A percentile compares a stretch with the other conserved stretches of the same genome.
Conservation (phyloP, 257 asterid species). For the Salvia rosmarinus region DNA sequence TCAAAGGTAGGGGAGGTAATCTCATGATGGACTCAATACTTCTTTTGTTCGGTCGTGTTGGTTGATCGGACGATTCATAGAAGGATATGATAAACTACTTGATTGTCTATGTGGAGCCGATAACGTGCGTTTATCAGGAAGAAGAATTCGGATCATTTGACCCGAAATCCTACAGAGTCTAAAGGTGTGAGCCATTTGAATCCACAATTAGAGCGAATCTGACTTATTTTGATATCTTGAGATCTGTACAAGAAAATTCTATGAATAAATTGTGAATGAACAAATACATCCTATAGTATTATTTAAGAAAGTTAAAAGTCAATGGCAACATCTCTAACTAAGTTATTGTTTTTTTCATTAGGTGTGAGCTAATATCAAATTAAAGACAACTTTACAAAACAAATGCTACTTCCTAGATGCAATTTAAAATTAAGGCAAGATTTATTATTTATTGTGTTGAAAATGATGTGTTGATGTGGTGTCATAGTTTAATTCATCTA, state of each 20-base stretch:
- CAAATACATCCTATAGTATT: background rate
- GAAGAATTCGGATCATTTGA: too few species aligned
- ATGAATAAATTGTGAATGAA: too few species aligned
- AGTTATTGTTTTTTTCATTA: background rate
- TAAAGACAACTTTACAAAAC: background rate
- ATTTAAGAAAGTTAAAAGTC: background rate
- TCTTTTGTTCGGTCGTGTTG: too few species aligned
- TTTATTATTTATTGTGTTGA: background rate
- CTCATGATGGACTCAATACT: constrained; percentile 48
- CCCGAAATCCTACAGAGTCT: too few species aligned
- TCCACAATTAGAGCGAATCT: too few species aligned
- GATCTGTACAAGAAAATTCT: too few species aligned
- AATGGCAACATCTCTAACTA: background rate
- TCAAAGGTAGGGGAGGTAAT: constrained; percentile 37
- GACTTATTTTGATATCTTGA: too few species aligned
- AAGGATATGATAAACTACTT: too few species aligned
- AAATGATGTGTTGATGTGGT: background rate
- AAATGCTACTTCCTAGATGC: background rate
- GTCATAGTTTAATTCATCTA: background rate
- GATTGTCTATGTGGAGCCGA: too few species aligned
- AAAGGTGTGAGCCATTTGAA: too few species aligned
- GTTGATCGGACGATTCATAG: too few species aligned
- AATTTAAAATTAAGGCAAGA: background rate
- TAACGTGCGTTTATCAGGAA: too few species aligned
- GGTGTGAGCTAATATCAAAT: background rate